Conservation (phyloP, 2,329 filamentous ascomycete species). For the Penicillium sp. region DNA sequence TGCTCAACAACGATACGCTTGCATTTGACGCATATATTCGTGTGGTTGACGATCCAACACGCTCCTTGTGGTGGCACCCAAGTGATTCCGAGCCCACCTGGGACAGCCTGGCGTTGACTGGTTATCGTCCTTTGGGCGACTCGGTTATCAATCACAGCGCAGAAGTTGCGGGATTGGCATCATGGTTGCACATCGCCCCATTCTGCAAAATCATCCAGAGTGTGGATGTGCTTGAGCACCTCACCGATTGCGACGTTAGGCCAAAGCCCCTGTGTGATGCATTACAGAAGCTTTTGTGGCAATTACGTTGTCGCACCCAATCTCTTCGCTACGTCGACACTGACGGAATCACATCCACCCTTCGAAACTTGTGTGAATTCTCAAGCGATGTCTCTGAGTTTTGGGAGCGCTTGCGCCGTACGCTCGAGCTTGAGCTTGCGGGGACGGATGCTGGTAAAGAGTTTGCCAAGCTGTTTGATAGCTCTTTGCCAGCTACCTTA, state of each 20-base stretch:
- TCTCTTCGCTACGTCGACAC: conserved; percentile 39
- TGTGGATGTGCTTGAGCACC: conserved; percentile 44
- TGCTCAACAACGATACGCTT: conserved; percentile 56
- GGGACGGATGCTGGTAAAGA: conserved; percentile 40
- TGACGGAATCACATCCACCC: conserved; percentile 37
- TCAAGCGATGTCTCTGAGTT: conserved; percentile 51
- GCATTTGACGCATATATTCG: conserved; percentile 58
- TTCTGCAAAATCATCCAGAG: conserved; percentile 53
- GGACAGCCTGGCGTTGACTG: conserved; percentile 54
- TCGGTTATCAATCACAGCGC: conserved; percentile 43
- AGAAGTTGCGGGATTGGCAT: conserved; percentile 51
- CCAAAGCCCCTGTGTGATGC: conserved; percentile 49
- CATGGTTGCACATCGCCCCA: conserved; percentile 55
- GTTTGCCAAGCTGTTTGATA: conserved; percentile 47
- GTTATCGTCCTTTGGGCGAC: conserved; percentile 49
- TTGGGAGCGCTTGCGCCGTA: conserved; percentile 50
- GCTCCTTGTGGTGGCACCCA: conserved; percentile 56
- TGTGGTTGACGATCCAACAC: conserved; percentile 55
- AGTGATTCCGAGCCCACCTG: conserved; percentile 49
- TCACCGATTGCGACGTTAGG: conserved; percentile 41
- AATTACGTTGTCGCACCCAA: conserved; percentile 43
- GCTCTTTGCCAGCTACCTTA: conserved; percentile 21
- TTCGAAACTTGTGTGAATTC: conserved; percentile 41
- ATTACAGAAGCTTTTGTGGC: conserved; percentile 49
- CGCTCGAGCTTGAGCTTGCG: conserved; percentile 49